Conservation (phyloP, 2,329 filamentous ascomycete genomes). For the Fusarium algeriense region DNA sequence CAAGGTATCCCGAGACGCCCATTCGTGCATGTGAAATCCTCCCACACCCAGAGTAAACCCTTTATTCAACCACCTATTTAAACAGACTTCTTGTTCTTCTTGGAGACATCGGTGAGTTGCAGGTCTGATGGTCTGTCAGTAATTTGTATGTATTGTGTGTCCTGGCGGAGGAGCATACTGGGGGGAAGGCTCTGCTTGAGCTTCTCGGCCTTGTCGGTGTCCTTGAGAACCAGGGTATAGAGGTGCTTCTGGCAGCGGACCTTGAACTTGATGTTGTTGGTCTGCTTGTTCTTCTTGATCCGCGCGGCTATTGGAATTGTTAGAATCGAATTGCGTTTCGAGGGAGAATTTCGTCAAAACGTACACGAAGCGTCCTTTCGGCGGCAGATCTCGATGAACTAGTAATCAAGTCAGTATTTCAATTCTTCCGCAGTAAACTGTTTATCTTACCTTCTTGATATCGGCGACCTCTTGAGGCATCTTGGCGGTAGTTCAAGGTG, state of each 20-base stretch:
- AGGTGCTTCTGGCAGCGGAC: slow-evolving; percentile 97
- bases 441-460: slow-evolving; percentile 81
- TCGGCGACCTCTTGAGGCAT: slow-evolving; percentile 99
- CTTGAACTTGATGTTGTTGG: slow-evolving; percentile 99
- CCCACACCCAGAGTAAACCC: slow-evolving; percentile 47
- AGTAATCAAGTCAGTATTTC: slow-evolving; percentile 55
- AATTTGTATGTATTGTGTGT: background rate
- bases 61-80: slow-evolving; percentile 46
- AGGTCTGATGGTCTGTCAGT: slow-evolving; percentile 56
- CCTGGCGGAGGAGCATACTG: slow-evolving; percentile 72
- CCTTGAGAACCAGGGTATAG: slow-evolving; percentile 98
- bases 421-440: background rate
- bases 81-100: slow-evolving; percentile 61
- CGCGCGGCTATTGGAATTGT: slow-evolving; percentile 73
- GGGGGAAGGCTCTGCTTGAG: slow-evolving; percentile 98
- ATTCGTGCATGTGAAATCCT: slow-evolving; percentile 58
- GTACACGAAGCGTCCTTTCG: slow-evolving; percentile 99
- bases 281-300: slow-evolving; percentile 96
- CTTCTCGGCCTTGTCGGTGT: slow-evolving; percentile 99
- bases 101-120: slow-evolving; percentile 66
- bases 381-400: slow-evolving; percentile 99
- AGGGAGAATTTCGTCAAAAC: slow-evolving; percentile 58
- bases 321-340: slow-evolving; percentile 44
- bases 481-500: slow-evolving; percentile 68
- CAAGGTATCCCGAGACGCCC: slow-evolving; percentile 69